phyloP scores from a whole-genome alignment of 495 filamentous ascomycete genomes.

The Xylaria curta region DNA sequence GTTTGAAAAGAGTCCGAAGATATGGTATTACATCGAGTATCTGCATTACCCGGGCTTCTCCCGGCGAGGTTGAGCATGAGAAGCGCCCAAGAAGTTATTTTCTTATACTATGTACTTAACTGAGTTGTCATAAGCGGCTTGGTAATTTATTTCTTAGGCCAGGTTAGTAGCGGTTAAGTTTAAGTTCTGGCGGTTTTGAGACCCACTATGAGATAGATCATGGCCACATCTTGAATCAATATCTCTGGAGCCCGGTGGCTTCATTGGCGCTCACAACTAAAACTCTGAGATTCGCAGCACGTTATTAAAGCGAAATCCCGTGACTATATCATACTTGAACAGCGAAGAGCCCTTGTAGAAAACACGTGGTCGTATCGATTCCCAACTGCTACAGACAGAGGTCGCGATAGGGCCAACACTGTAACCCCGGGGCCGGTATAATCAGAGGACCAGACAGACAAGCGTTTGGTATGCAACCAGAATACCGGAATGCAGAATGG shows the following conservation, averaged over 20 bases:
- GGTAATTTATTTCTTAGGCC: not conserved
- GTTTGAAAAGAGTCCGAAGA: not conserved
- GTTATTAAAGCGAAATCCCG: not conserved
- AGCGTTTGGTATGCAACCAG: not conserved
- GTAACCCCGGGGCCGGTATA: not conserved
- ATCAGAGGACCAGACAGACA: not conserved
- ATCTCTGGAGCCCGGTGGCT: not conserved
- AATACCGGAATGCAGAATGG: conserved; percentile 35
- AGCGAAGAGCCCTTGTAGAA: not conserved
- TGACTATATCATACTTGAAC: not conserved
- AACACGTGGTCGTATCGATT: not conserved
- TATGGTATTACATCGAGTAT: not conserved
- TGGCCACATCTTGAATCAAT: not conserved
- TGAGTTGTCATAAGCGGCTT: not conserved
- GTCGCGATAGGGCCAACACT: not conserved
- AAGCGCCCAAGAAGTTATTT: not conserved
- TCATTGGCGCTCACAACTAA: not conserved
- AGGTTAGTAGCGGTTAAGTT: not conserved
- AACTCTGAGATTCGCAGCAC: not conserved
- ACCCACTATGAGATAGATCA: conserved; percentile 1
- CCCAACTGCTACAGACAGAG: not conserved
- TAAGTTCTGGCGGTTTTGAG: not conserved
- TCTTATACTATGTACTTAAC: not conserved
- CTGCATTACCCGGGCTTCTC: not conserved
- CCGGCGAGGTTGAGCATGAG: not conserved